Conservation (phyloP, 352 stramenopile genomes). For the Phytophthora idaei region DNA sequence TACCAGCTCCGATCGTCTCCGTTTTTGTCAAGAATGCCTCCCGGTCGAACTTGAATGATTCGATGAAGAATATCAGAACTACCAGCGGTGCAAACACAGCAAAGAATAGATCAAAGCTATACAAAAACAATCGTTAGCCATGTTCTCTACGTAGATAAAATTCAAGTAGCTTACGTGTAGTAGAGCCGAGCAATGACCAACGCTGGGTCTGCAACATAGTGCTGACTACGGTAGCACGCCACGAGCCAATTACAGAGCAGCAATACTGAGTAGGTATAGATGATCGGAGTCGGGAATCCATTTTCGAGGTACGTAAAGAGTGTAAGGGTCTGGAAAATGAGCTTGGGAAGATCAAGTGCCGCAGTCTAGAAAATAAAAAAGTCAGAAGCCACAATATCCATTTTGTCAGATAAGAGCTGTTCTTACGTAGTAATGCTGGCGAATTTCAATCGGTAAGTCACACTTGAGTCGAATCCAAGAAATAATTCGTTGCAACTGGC, state of each 20-base stretch:
- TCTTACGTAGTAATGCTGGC: constrained; percentile 26
- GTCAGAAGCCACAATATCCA: not conserved
- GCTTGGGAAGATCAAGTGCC: constrained; percentile 47
- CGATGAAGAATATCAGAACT: constrained; percentile 46
- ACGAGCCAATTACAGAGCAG: constrained; percentile 49
- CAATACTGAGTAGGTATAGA: constrained; percentile 44
- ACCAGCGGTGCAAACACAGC: constrained; percentile 48
- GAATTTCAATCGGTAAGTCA: constrained; percentile 12
- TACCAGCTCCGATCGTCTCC: constrained; percentile 21
- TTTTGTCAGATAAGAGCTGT: not conserved
- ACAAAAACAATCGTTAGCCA: not conserved
- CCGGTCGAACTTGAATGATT: constrained; percentile 50
- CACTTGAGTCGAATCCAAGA: not conserved
- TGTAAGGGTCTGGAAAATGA: constrained; percentile 51
- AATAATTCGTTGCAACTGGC: not conserved
- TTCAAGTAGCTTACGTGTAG: constrained; percentile 16
- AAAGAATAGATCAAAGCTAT: constrained; percentile 58
- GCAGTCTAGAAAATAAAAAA: constrained; percentile 27
- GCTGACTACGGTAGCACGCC: constrained; percentile 52
- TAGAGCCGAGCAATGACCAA: constrained; percentile 43
- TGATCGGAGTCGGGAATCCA: constrained; percentile 47
- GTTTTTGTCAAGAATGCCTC: constrained; percentile 26
- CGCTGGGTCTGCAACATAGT: constrained; percentile 29
- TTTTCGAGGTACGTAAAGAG: constrained; percentile 41
- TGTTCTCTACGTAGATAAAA: not conserved